phyloP scores from a whole-genome alignment of 148 eudicot genomes.

The Dianthus caryophyllus region DNA sequence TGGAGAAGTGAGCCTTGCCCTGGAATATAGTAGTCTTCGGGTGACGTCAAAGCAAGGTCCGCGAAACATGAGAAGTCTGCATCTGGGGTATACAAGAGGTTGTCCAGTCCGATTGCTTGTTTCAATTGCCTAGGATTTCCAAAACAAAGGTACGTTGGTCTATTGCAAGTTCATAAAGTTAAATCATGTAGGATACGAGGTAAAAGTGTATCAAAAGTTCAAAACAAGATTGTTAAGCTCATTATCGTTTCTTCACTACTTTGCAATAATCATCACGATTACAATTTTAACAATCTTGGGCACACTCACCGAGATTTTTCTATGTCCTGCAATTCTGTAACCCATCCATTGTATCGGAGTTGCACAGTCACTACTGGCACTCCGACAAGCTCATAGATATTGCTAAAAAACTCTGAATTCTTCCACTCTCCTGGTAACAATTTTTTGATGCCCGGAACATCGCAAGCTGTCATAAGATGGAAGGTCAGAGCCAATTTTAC shows the following conservation, averaged over 20 bases:
- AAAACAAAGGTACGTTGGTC: neutral
- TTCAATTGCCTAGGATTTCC: slow-evolving; percentile 9
- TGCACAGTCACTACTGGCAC: slow-evolving; percentile 99
- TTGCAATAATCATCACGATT: neutral
- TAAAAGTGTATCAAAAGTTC: slow-evolving; percentile 6
- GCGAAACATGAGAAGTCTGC: slow-evolving; percentile 99
- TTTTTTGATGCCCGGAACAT: slow-evolving; percentile 97
- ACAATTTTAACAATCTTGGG: neutral
- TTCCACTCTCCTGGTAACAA: slow-evolving; percentile 81
- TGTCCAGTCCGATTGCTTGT: slow-evolving; percentile 43
- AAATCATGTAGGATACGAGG: neutral
- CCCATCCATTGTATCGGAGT: slow-evolving; percentile 97
- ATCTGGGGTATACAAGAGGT: slow-evolving; percentile 94
- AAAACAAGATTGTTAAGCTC: neutral
- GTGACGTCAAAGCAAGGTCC: slow-evolving; percentile 90
- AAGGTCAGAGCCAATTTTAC: slow-evolving; percentile 8
- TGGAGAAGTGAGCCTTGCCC: slow-evolving; percentile 98
- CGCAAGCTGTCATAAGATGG: slow-evolving; percentile 63
- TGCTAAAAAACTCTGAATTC: slow-evolving; percentile 67
- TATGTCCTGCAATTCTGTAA: slow-evolving; percentile 87
- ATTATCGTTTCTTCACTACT: neutral
- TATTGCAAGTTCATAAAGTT: neutral
- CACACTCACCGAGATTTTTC: slow-evolving; percentile 60
- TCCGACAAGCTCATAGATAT: slow-evolving; percentile 85
- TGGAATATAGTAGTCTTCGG: slow-evolving; percentile 83